A percentile compares a stretch with the other conserved stretches of the same genome.
These are phyloP conservation scores for Wickerhamia fluorescens DNA, from an alignment of 805 yeast species.

Conservation along the genomic window DNA sequence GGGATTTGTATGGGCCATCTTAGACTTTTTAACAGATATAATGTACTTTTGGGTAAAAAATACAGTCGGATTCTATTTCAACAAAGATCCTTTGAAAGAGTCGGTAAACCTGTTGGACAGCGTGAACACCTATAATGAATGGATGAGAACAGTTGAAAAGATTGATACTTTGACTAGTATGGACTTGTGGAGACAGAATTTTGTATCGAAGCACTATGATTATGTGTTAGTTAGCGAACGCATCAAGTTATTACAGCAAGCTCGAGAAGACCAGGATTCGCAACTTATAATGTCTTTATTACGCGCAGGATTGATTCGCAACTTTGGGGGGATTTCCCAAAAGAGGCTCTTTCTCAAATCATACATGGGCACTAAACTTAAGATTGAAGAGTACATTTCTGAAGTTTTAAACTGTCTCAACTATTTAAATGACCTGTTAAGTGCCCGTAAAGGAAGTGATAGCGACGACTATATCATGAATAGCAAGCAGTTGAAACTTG, in stretches of 20 bases:
- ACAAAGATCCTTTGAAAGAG: slow-evolving; percentile 40
- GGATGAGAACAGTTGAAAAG: slow-evolving; percentile 50
- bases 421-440: slow-evolving; percentile 44
- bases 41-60: slow-evolving; percentile 41
- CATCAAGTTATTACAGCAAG: slow-evolving; percentile 51
- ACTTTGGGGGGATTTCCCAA: slow-evolving; percentile 86
- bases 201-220: slow-evolving; percentile 75
- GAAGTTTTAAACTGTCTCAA: slow-evolving; percentile 68
- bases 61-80: slow-evolving; percentile 25
- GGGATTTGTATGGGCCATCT: slow-evolving; percentile 32
- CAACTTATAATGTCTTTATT: slow-evolving; percentile 56
- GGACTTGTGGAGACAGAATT: slow-evolving; percentile 71
- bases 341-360: slow-evolving; percentile 73
- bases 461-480: slow-evolving; percentile 33
- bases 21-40: slow-evolving; percentile 39
- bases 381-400: slow-evolving; percentile 79
- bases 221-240: slow-evolving; percentile 76
- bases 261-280: slow-evolving; percentile 54
- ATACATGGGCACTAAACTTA: slow-evolving; percentile 78
- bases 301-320: slow-evolving; percentile 78
- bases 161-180: slow-evolving; percentile 42
- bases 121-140: slow-evolving; percentile 59
- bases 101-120: slow-evolving; percentile 42
- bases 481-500: slow-evolving; percentile 53
- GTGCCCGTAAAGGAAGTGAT: slow-evolving; percentile 18